Base-by-base conservation (phyloP, 2,329 filamentous ascomycete species). In the Nothopassalora personata region DNA sequence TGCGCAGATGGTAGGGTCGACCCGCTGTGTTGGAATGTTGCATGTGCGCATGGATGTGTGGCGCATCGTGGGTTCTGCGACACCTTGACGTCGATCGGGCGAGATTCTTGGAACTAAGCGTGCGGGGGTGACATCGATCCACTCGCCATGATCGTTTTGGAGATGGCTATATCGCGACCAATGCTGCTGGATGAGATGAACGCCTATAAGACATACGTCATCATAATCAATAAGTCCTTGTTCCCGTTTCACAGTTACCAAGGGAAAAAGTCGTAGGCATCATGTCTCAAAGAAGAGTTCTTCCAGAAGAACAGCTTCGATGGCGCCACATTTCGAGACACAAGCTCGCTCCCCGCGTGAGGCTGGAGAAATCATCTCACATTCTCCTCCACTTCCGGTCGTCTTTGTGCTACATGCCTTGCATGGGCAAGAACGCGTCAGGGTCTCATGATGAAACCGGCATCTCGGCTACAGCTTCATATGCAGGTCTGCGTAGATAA, bases 331-430 rank as follows among this genome's bases (percentile, higher is more conserved):
- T 27, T 45, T 47, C 52, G 31, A 46, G 30, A 43, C 48, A 51
- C 33, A 10, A 51, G 13, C n/a, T 15, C 48, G 18, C 9, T 23
- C 3, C 23, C 23, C 1, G 23, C 23, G 23, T 30, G 49, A 54
- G n/a, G 51, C 34, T 30, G 30, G 36, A 47, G 27, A 47, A 23
- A 45, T 53, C 36, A 54, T 45, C 18, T 54, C 28, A 33, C 39
- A 55, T 34, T 55, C 49, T 34, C 28, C 33, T 31, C 39, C 45
- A 49, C 36, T 48, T 49, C 18, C 11, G 27, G 18, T 10, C 36
- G 7, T 28, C 13, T n/a, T 23, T 54, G 53, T 55, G 28, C 45
- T 47, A 55, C 53, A 48, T 55, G 36, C 53, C 53, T 55, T 55
- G 53, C 53, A 48, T 48, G 43, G 9, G 53, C 43, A 48, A 43